These are phyloP conservation scores for Caryopteris hybrid DNA, from an alignment of 305 asterid species.

Conservation along the genomic window DNA sequence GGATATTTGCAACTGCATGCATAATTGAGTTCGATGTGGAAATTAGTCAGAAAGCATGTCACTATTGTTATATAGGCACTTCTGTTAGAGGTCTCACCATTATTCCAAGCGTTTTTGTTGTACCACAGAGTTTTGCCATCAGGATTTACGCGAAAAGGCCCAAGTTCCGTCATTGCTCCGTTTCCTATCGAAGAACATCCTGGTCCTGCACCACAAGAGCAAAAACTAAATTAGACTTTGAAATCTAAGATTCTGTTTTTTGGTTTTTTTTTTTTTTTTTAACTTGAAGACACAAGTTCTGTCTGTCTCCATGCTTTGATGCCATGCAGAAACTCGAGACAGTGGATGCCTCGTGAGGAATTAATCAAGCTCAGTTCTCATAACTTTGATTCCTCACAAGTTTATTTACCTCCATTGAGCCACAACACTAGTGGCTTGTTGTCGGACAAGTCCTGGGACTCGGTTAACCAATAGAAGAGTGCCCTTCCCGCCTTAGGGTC, in stretches of 20 bases:
- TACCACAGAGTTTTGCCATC: slow-evolving; percentile 46
- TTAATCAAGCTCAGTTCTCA: not conserved
- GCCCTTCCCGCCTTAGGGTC: slow-evolving; percentile 54
- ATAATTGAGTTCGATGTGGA: not conserved
- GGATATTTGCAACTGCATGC: slow-evolving; percentile 54
- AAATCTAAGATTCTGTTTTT: too few relatives aligned
- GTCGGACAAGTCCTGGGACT: slow-evolving; percentile 36
- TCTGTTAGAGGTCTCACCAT: slow-evolving; percentile 15
- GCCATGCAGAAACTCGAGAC: not conserved
- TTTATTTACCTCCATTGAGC: slow-evolving; percentile 68
- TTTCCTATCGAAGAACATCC: slow-evolving; percentile 39
- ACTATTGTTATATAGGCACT: not conserved
- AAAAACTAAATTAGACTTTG: too few relatives aligned
- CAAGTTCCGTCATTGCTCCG: slow-evolving; percentile 39
- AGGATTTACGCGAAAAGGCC: slow-evolving; percentile 31
- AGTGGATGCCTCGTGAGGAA: too few relatives aligned
- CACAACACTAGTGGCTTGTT: slow-evolving; percentile 59
- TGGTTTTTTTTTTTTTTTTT: too few relatives aligned
- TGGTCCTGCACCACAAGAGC: slow-evolving; percentile 26
- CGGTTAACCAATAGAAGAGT: slow-evolving; percentile 50
- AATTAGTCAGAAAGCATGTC: too few relatives aligned
- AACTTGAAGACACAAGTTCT: too few relatives aligned
- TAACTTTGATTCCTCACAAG: too few relatives aligned
- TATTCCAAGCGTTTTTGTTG: slow-evolving; percentile 53
- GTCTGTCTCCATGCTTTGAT: too few relatives aligned